Percentiles rank a stretch among this genome's conserved stretches.
These are phyloP conservation scores for Pseudonectria foliicola DNA, from an alignment of 2,329 filamentous ascomycete species.

Conservation along the genomic window DNA sequence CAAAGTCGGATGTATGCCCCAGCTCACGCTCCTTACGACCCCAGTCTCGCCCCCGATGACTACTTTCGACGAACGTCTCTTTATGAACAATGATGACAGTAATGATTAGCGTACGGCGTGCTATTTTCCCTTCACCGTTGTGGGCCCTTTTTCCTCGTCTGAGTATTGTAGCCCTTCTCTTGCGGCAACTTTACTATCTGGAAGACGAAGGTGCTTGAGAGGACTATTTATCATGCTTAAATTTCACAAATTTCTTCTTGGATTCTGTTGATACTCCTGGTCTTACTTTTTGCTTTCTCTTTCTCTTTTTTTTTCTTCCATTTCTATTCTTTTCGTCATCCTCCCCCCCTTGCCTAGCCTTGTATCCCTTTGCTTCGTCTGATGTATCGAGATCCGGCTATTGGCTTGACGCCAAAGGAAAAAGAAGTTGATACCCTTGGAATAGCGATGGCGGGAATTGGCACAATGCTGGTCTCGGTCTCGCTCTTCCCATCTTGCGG, in stretches of 20 bases:
- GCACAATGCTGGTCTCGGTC: constrained; percentile 14
- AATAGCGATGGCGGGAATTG: constrained; percentile 19
- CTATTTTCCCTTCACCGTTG: constrained; percentile 12
- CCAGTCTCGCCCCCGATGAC: constrained; percentile 19
- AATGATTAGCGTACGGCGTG: constrained; percentile 20
- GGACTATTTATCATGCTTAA: background rate
- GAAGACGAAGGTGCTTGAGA: no score
- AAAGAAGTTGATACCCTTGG: constrained; percentile 33
- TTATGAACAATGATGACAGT: constrained; percentile 24
- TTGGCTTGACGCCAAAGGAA: constrained; percentile 23
- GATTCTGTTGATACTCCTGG: constrained; percentile 1
- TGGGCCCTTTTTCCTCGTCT: constrained; percentile 6
- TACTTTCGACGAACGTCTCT: constrained; percentile 24
- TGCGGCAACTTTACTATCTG: constrained; percentile 17
- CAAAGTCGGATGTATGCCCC: constrained; percentile 28
- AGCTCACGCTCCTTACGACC: constrained; percentile 26
- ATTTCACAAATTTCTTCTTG: background rate
- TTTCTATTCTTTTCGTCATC: constrained; percentile 13
- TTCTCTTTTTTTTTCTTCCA: constrained; percentile 12
- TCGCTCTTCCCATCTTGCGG: constrained; percentile 7
- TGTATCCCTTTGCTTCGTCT: constrained; percentile 19
- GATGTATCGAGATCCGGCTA: constrained; percentile 18
- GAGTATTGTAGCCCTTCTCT: constrained; percentile 18
- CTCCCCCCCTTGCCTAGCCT: constrained; percentile 20
- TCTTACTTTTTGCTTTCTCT: constrained; percentile 11